Evolutionary conservation across 73 alveolate genomes (phyloP).

Genomic region (Durusdinium trenchii): DNA sequence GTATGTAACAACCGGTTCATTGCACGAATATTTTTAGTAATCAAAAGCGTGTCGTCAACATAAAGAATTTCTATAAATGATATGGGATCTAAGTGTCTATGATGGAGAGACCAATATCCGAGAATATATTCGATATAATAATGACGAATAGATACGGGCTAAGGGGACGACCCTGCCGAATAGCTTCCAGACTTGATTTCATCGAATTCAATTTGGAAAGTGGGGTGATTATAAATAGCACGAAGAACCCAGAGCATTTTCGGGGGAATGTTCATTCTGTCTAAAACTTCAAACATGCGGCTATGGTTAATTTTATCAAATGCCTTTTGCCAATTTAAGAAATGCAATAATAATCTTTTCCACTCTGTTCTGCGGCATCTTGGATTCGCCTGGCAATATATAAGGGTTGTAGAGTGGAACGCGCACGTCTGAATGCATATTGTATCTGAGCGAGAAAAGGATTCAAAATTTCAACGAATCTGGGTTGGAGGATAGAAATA

Average conservation of each 20-base stretch:
- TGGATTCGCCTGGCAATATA: conserved; percentile 23
- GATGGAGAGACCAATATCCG: too few relatives aligned
- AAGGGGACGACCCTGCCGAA: too few relatives aligned
- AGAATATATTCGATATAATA: too few relatives aligned
- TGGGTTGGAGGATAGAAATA: neutral
- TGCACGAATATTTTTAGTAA: too few relatives aligned
- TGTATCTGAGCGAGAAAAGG: neutral
- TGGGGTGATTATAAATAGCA: neutral
- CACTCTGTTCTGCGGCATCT: neutral
- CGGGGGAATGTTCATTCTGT: neutral
- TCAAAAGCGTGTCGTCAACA: too few relatives aligned
- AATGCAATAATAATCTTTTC: neutral
- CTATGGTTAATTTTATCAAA: neutral
- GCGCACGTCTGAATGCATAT: neutral
- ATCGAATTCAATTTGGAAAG: neutral
- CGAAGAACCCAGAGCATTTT: neutral
- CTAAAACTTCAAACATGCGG: neutral
- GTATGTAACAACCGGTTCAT: too few relatives aligned
- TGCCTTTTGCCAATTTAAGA: conserved; percentile 62
- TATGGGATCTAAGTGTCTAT: too few relatives aligned
- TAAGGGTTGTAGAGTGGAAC: conserved; percentile 15
- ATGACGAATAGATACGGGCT: too few relatives aligned
- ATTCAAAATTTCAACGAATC: neutral
- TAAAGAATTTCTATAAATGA: too few relatives aligned
- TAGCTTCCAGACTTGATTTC: neutral